Base-by-base conservation (phyloP, 495 filamentous ascomycete species). In the Apiosordaria backusii region DNA sequence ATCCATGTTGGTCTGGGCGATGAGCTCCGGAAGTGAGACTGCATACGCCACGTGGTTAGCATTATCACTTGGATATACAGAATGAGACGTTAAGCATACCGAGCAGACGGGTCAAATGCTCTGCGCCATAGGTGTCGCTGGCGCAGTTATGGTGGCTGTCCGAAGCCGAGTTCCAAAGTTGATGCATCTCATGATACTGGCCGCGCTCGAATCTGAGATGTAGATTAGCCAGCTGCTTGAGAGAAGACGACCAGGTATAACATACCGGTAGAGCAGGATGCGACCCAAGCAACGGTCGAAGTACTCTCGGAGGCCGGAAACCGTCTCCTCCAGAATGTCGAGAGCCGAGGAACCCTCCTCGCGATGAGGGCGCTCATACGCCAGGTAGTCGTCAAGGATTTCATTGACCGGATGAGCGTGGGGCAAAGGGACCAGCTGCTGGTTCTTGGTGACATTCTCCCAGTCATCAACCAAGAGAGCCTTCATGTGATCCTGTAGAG, bases 1-100 rank as follows among this genome's bases (percentile, higher is more conserved):
- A 73, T 98, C 95, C 95, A 99, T 97, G 77, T 97, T 97, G 29
- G 95, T 99, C 74, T 97, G 93, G 19, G 92, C 93, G 68, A 99
- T 87, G 26, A 98, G 86, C 76, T 99, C 95, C 0, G 96, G 95
- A 68, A 99, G 86, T 7, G 88, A 88, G 13, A 96, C 95, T 97
- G 64, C 6, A 50, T 50, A 15, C n/a, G 10, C 18, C 3, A 55
- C n/a, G 0, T 4, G 52, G 67, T 74, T 69, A 78, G 74, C 62
- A 55, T 60, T 25, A 13, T 16, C 13, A n/a, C 57, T 22, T 23
- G 0, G 29, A 40, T 9, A 2, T 15, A 0, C 26, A 60, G 54
- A 19, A 27, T 13, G 13, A 45, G 62, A 40, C 62, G 23, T 29
- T 35, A 53, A 45, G 80, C 83, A 63, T 89, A 97, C 94, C 92